Base-by-base conservation (phyloP, 371 early-diverging fungal genomes). In the Mortierella sp. region DNA sequence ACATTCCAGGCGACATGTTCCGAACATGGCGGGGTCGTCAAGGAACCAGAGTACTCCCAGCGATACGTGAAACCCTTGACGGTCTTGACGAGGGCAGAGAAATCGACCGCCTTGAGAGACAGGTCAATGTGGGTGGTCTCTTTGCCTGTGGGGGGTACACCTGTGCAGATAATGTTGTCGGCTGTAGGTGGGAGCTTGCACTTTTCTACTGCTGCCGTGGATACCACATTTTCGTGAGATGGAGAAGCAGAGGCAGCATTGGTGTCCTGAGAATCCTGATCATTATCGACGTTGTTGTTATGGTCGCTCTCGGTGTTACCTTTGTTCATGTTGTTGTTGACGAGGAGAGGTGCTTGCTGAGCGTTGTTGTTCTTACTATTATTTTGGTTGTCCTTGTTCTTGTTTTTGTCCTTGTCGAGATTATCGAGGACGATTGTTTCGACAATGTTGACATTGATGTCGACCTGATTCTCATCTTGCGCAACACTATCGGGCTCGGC, bases 11-110 rank as follows among this genome's bases (percentile, higher is more conserved):
- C 69, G 0, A 90, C 90, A 31, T 87, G 82, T 69, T 91, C 90
- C 21, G 89, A 79, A 79, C 90, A 91, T 16, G 90, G 90, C 4
- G 91, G 91, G 0, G 89, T 88, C 11, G 91, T 91, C 74, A 91
- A 76, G 48, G 86, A 85, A 14, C 91, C 91, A 1, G 48, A 59
- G 75, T 91, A 90, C 61, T 81, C 80, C 74, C 81, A 90, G 21
- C 82, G 78, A 48, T 80, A 51, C 0, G 80, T 75, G 53, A 86
- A 80, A 2, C 53, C 43, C 24, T 70, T 64, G 1, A 76, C 73
- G 48, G 71, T 31, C 64, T 67, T 77, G 67, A 86, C 46, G 37
- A 82, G 43, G 10, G 51, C 44, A 26, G 78, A 71, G 34, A 87
- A 79, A 46, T 87, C 83, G 28, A 89, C 50, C 6, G 24, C 5